Evolutionary conservation across 495 filamentous ascomycete genomes (phyloP), one percentile per base, ranked within the genome.

Genomic region (Podospora australis): DNA sequence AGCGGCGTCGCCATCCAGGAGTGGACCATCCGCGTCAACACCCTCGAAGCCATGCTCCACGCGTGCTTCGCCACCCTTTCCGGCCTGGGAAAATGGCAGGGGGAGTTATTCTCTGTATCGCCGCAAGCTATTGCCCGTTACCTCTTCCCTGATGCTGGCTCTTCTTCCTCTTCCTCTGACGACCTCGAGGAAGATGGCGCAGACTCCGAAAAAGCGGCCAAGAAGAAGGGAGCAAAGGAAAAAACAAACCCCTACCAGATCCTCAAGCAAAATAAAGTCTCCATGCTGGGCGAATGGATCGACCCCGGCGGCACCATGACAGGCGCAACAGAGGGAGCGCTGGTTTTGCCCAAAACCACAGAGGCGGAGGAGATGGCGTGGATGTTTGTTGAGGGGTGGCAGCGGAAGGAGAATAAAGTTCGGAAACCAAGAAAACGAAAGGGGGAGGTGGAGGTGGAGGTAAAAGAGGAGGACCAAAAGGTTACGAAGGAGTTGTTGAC

Each of bases 1-100:
- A 79, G 87, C 24, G 72, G 64, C 0, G 54, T 76, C 0, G 75
- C 79, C 6, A 78, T 97, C 2, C 78, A 81, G 28, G 88, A 97
- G 65, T 96, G 91, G 92, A 95, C 90, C 16, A 51, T 96, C 25
- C 75, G 89, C 2, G 90, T 96, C 3, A 94, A 95, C 52, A 85
- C 88, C 61, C 78, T 97, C 17, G 91, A 97, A 65, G 78, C 80
- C 0, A 95, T 96, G 84, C 63, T 96, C 2, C 84, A 92, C 68
- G 86, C 86, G 21, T 73, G 84, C n/a, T 63, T 96, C 7, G 66
- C 73, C 22, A 75, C 83, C 13, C 57, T 88, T 42, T 61, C 63
- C 23, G 56, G 59, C 9, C 62, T 78, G 21, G 67, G 68, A 23
- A 23, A 60, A 7, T 72, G 67, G 66, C 6, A 54, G 3, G 72